Evolutionary conservation across 768 basidiomycete species (phyloP).

Genomic region (Mycena leptocephala): DNA sequence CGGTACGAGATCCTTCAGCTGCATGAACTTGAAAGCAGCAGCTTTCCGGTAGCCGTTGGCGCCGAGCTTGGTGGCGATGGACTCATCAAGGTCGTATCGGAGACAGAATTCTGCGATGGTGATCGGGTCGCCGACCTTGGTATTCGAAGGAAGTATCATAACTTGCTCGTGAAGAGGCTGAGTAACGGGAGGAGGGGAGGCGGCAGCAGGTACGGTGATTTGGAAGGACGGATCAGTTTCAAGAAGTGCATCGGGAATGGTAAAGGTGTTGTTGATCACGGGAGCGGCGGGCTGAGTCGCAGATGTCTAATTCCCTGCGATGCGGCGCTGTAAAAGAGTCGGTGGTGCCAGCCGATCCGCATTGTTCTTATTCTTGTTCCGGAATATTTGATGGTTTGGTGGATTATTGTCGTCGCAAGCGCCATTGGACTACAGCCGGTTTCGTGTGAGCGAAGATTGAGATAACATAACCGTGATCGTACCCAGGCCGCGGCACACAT

Average conservation of each 20-base stretch:
- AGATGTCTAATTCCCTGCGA: neutral
- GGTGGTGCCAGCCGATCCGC: neutral
- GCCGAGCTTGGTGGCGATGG: neutral
- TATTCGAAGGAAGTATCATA: neutral
- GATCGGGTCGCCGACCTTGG: neutral
- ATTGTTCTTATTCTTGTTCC: neutral
- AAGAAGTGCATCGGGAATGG: neutral
- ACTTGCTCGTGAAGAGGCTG: neutral
- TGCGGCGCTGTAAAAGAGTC: conserved; percentile 1
- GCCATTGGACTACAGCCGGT: neutral
- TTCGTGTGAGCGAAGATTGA: neutral
- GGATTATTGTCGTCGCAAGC: neutral
- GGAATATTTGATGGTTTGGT: neutral
- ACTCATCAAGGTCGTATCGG: neutral
- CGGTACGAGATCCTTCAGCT: neutral
- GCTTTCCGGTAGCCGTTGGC: neutral
- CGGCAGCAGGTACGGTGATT: neutral
- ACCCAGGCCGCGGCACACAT: neutral
- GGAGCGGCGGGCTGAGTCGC: neutral
- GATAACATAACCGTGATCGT: neutral
- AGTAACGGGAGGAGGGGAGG: neutral
- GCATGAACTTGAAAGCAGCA: neutral
- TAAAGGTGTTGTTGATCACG: neutral
- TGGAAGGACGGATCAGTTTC: neutral
- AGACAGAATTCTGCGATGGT: neutral